These are phyloP conservation scores for Rhodotorula sp. DNA, from an alignment of 1,284 basidiomycete species.

Conservation along the genomic window DNA sequence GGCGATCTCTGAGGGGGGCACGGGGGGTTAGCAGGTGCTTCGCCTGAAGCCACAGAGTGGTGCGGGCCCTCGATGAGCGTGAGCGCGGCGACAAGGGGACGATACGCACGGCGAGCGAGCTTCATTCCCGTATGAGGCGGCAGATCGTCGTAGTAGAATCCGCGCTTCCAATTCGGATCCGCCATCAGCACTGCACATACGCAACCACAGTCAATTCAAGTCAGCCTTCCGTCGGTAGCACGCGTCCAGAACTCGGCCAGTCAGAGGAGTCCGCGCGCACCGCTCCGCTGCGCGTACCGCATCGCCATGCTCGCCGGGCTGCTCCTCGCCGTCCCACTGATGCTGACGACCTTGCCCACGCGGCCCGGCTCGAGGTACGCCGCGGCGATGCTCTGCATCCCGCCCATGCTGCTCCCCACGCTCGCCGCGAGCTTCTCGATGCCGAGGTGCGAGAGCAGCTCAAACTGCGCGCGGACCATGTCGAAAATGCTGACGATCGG, in stretches of 20 bases:
- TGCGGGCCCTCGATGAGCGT: no score
- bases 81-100: neutral
- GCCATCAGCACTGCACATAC: conserved; percentile 82
- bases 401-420: conserved; percentile 94
- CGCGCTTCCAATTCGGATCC: conserved; percentile 98
- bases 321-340: conserved; percentile 89
- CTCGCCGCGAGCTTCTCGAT: conserved; percentile 86
- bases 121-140: conserved; percentile 99
- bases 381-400: conserved; percentile 95
- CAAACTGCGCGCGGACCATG: conserved; percentile 91
- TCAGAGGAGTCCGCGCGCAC: conserved; percentile 55
- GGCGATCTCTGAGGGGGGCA: conserved; percentile 75
- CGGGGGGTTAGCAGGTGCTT: neutral
- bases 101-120: conserved; percentile 80
- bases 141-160: conserved; percentile 92
- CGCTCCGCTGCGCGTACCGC: conserved; percentile 91
- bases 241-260: neutral
- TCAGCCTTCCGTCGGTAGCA: neutral
- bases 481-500: conserved; percentile 92
- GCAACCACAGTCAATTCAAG: neutral
- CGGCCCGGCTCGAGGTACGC: conserved; percentile 89
- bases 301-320: conserved; percentile 91
- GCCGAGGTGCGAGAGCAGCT: conserved; percentile 78
- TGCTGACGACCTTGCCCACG: conserved; percentile 85
- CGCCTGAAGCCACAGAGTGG: no score